Evolutionary conservation across 345 rosid genomes (phyloP), one percentile per base, ranked within the genome.

Genomic region (Citrus cavaleriei): DNA sequence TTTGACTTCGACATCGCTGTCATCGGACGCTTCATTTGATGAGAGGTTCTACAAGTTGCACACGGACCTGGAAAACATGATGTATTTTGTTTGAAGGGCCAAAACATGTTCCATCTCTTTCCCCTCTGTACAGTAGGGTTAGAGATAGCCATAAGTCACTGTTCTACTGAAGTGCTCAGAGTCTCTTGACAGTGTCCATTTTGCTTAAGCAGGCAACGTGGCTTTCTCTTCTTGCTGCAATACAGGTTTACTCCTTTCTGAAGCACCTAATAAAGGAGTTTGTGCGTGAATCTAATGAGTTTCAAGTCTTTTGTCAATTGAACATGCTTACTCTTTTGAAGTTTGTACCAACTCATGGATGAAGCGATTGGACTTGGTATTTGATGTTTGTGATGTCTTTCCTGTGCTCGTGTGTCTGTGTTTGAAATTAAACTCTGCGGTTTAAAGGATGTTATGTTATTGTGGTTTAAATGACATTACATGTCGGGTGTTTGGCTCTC

Each of bases 201-300:
- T 28, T 12, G 16, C 66, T 27, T 64, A 32, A 32, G 22, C 0
- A 18, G 68, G 68, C 8, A 28, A 4, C 0, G 2, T 30, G 40
- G 18, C 38, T 64, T 1, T 30, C n/a, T 64, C 67, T 64, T 64
- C 68, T 64, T 2, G 40, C 76, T 74, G n/a, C 21, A 71, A 79
- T 79, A 76, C 89, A 80, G 77, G 82, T 76, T 74, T 66, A 82
- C 87, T 81, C 85, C 82, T 82, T 88, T 85, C 62, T 75, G 69
- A 73, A 61, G 68, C 68, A 57, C 10, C 59, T 68, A 37, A 81
- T 25, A 73, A 82, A 85, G 86, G 90, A 83, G 88, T 91, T 89
- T 91, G 92, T 88, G 92, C 88, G 92, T 88, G 92, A 91, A 89
- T 89, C 93, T 90, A 88, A 86, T 79, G 84, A 78, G 74, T 81